These are phyloP conservation scores for Silene conica DNA, from an alignment of 148 eudicot species.

Conservation along the genomic window DNA sequence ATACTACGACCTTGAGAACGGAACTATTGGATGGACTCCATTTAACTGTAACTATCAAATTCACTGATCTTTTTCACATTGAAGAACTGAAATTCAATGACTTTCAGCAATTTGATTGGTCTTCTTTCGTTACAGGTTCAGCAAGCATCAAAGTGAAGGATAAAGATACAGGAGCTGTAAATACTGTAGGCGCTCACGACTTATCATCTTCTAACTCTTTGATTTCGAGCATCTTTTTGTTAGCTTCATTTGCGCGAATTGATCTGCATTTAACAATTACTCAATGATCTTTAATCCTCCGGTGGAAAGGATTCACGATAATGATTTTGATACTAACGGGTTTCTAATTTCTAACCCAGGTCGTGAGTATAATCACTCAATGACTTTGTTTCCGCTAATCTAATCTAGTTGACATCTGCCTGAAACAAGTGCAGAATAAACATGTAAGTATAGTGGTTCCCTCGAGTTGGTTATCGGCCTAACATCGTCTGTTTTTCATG, in stretches of 20 bases:
- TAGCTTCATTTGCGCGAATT: constrained; percentile 34
- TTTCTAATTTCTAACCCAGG: not conserved
- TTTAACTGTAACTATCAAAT: constrained; percentile 63
- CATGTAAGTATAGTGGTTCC: not conserved
- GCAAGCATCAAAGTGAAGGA: constrained; percentile 72
- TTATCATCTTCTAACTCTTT: constrained; percentile 40
- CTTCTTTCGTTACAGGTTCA: constrained; percentile 47
- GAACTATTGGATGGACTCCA: constrained; percentile 72
- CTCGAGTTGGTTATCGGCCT: constrained; percentile 2
- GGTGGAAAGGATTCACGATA: not conserved
- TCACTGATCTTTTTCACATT: too few species aligned
- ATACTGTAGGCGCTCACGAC: constrained; percentile 47
- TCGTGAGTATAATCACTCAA: not conserved
- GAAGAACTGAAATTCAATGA: too few species aligned
- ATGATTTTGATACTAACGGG: not conserved
- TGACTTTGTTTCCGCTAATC: too few species aligned
- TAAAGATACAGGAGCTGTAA: constrained; percentile 36
- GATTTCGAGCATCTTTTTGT: constrained; percentile 26
- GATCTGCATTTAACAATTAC: constrained; percentile 16
- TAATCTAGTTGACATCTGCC: too few species aligned
- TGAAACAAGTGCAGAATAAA: too few species aligned
- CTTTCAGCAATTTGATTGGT: too few species aligned
- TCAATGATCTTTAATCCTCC: not conserved
- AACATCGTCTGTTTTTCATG: constrained; percentile 16
- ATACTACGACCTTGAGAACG: constrained; percentile 66